Percentiles rank a stretch among this genome's conserved stretches.
phyloP scores from a whole-genome alignment of 768 basidiomycete genomes.

The Mycena leptocephala region DNA sequence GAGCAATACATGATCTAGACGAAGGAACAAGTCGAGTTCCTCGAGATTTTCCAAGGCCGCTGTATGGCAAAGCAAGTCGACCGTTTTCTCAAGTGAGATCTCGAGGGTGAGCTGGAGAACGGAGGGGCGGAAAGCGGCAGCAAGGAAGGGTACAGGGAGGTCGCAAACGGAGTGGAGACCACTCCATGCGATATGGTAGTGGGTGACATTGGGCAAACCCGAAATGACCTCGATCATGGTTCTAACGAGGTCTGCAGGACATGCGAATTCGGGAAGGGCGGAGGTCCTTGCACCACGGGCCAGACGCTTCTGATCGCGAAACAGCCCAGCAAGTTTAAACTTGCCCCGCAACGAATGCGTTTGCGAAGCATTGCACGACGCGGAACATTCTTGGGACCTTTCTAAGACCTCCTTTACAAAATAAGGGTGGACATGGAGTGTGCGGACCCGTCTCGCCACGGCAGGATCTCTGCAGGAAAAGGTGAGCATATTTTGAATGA shows the following conservation, averaged over 20 bases:
- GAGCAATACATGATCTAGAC: constrained; percentile 51
- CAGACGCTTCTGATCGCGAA: constrained; percentile 49
- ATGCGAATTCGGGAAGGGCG: constrained; percentile 49
- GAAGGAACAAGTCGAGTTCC: constrained; percentile 61
- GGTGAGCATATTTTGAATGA: not conserved
- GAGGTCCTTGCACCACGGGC: constrained; percentile 43
- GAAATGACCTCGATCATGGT: constrained; percentile 61
- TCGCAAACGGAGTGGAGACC: constrained; percentile 52
- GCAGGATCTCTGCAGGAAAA: constrained; percentile 57
- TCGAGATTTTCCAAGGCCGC: constrained; percentile 51
- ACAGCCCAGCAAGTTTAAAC: constrained; percentile 50
- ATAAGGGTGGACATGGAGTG: constrained; percentile 65
- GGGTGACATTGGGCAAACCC: constrained; percentile 61
- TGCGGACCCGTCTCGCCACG: constrained; percentile 64
- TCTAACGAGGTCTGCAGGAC: constrained; percentile 57
- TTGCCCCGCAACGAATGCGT: constrained; percentile 28
- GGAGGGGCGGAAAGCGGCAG: constrained; percentile 53
- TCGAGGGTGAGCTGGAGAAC: constrained; percentile 61
- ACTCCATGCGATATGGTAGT: constrained; percentile 68
- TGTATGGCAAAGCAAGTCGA: constrained; percentile 50
- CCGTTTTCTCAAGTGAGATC: constrained; percentile 60
- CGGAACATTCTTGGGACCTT: constrained; percentile 38
- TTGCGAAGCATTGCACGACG: not conserved
- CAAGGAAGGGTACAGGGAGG: constrained; percentile 52
- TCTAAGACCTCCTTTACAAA: constrained; percentile 62